These are phyloP conservation scores for Jatropha podagrica DNA, from an alignment of 441 rosid genomes.

Conservation along the genomic window DNA sequence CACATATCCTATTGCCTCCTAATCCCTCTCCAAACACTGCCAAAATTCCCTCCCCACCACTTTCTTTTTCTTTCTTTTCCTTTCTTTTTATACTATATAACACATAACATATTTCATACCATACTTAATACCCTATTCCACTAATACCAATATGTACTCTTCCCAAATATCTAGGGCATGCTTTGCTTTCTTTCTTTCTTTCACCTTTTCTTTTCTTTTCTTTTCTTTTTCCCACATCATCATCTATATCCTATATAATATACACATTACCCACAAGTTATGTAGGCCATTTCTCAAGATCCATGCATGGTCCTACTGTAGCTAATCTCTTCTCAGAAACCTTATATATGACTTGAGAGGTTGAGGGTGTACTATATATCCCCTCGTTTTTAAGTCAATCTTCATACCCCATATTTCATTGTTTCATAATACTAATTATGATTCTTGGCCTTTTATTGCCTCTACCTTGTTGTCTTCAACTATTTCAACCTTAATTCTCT, in stretches of 20 bases:
- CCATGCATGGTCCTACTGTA: not conserved
- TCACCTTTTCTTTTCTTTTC: slow-evolving; percentile 13
- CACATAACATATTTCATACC: slow-evolving; percentile 8
- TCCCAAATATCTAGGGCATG: slow-evolving; percentile 38
- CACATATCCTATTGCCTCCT: slow-evolving; percentile 54
- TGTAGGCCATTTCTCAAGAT: slow-evolving; percentile 34
- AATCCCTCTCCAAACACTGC: slow-evolving; percentile 70
- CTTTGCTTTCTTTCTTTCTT: slow-evolving; percentile 4
- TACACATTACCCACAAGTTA: slow-evolving; percentile 4
- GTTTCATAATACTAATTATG: slow-evolving; percentile 23
- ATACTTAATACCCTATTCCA: slow-evolving; percentile 8
- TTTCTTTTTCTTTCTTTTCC: slow-evolving; percentile 19
- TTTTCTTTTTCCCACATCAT: not conserved
- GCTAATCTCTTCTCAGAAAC: not conserved
- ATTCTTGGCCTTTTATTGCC: slow-evolving; percentile 27
- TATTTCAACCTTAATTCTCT: slow-evolving; percentile 26
- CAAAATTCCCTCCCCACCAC: slow-evolving; percentile 25
- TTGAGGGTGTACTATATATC: not conserved
- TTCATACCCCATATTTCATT: slow-evolving; percentile 17
- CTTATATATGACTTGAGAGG: not conserved
- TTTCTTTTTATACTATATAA: slow-evolving; percentile 28
- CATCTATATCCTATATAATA: not conserved
- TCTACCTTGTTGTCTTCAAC: slow-evolving; percentile 35
- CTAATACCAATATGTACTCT: slow-evolving; percentile 22
- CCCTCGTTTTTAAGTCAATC: slow-evolving; percentile 19